Conservation (phyloP, 768 basidiomycete genomes). For the Cystofilobasidium bisporidii region DNA sequence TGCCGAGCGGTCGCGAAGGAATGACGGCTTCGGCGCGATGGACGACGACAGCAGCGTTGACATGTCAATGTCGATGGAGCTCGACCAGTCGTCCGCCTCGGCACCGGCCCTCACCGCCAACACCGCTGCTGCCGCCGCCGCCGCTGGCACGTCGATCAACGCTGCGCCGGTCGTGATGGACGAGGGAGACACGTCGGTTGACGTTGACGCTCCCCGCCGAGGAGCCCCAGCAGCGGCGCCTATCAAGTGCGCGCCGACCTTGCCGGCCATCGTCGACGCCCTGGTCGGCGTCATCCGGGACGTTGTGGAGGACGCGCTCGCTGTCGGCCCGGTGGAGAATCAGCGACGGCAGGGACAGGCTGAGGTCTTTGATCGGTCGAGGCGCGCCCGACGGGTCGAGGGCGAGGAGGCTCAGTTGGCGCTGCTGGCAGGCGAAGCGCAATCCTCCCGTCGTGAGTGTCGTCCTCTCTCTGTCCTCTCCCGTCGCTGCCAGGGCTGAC, state of each 20-base stretch:
- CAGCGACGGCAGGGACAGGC: neutral
- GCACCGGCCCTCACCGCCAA: neutral
- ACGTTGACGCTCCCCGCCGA: neutral
- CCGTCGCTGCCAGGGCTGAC: too few relatives aligned
- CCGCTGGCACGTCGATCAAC: neutral
- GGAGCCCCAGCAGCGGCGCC: too few relatives aligned
- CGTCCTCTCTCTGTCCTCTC: too few relatives aligned
- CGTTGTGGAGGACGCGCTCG: neutral
- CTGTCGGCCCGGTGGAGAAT: neutral
- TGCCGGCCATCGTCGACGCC: neutral
- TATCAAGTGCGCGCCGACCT: too few relatives aligned
- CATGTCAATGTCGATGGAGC: conserved; percentile 7
- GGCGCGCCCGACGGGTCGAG: too few relatives aligned
- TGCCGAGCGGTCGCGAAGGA: neutral
- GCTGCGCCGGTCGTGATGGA: neutral
- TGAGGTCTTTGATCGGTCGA: neutral
- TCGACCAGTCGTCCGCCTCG: neutral
- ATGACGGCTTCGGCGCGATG: neutral
- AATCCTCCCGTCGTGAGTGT: too few relatives aligned
- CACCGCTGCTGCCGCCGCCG: neutral
- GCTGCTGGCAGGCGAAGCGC: too few relatives aligned
- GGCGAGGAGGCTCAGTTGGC: too few relatives aligned
- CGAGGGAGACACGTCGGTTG: neutral
- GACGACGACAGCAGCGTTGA: neutral
- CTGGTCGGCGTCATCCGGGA: neutral